Conservation (phyloP, 176 grass and related monocot genomes). For the Paspalum vaginatum region DNA sequence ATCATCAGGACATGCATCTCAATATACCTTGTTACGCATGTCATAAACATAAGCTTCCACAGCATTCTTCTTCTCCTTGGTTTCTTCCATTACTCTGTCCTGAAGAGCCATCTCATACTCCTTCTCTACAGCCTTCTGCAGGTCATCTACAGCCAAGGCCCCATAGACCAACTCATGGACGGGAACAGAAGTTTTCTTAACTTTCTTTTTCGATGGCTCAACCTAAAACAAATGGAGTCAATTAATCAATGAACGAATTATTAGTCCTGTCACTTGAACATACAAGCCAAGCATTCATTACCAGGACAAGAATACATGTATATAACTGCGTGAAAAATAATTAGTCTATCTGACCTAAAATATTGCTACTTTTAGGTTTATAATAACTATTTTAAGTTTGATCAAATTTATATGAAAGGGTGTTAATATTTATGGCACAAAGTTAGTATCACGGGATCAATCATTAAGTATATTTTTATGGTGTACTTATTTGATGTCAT, state of each 20-base stretch:
- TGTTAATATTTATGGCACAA: too few species aligned
- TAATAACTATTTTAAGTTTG: too few species aligned
- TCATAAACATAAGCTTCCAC: slow-evolving; percentile 97
- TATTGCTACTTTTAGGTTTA: too few species aligned
- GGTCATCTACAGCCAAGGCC: slow-evolving; percentile 56
- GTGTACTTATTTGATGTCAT: too few species aligned
- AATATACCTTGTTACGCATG: slow-evolving; percentile 84
- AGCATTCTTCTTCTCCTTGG: slow-evolving; percentile 97
- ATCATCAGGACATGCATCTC: background rate
- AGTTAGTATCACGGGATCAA: too few species aligned
- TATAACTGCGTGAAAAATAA: background rate
- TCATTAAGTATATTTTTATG: too few species aligned
- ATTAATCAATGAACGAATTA: slow-evolving; percentile 1
- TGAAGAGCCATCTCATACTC: slow-evolving; percentile 96
- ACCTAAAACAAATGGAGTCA: slow-evolving; percentile 43
- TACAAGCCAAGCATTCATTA: background rate
- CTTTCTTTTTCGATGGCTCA: slow-evolving; percentile 56
- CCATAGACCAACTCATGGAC: slow-evolving; percentile 75
- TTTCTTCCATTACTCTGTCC: slow-evolving; percentile 90
- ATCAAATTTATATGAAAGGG: too few species aligned
- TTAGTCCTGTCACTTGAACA: background rate
- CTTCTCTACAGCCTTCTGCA: slow-evolving; percentile 78
- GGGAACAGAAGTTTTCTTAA: slow-evolving; percentile 63
- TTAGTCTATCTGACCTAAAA: too few species aligned
- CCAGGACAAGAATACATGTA: background rate